These are phyloP conservation scores for Anthracocystis walkeri DNA, from an alignment of 1,284 basidiomycete species.

Conservation along the genomic window DNA sequence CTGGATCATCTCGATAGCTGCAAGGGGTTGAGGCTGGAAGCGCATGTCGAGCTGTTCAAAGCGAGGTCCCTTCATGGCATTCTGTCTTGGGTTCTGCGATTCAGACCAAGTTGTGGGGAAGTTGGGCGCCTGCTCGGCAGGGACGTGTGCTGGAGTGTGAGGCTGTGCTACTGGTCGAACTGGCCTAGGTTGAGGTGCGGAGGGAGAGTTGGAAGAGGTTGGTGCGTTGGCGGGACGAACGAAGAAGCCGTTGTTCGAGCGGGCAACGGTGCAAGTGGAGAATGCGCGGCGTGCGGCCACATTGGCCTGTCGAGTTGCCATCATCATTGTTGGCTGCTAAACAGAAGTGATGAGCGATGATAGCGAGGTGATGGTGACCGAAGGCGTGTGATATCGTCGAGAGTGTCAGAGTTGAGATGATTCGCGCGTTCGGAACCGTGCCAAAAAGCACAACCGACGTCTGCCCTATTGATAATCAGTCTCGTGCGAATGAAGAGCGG, in stretches of 20 bases:
- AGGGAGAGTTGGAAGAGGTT: slow-evolving; percentile 51
- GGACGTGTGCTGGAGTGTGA: slow-evolving; percentile 54
- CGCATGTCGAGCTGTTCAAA: slow-evolving; percentile 91
- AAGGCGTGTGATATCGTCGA: neutral
- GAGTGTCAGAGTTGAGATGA: neutral
- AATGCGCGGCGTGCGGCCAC: slow-evolving; percentile 24
- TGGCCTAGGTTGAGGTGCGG: slow-evolving; percentile 39
- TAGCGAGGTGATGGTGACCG: neutral
- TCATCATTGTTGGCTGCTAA: slow-evolving; percentile 12
- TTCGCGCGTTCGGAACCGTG: neutral
- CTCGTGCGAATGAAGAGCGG: neutral
- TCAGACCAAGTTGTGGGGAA: slow-evolving; percentile 61
- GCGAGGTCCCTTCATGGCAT: slow-evolving; percentile 75
- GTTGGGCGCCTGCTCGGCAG: slow-evolving; percentile 60
- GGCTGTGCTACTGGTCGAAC: slow-evolving; percentile 55
- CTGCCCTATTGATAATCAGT: too few relatives aligned
- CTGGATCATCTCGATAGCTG: slow-evolving; percentile 88
- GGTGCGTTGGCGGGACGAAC: slow-evolving; percentile 51
- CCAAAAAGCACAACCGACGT: neutral
- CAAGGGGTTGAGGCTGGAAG: slow-evolving; percentile 88
- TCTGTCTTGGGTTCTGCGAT: slow-evolving; percentile 73
- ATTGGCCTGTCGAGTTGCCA: slow-evolving; percentile 16
- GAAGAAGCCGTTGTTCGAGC: slow-evolving; percentile 43
- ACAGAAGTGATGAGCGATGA: too few relatives aligned
- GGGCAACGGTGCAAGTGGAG: slow-evolving; percentile 17